Conservation (phyloP, 2,329 filamentous ascomycete species). For the Apiospora saccharicola region DNA sequence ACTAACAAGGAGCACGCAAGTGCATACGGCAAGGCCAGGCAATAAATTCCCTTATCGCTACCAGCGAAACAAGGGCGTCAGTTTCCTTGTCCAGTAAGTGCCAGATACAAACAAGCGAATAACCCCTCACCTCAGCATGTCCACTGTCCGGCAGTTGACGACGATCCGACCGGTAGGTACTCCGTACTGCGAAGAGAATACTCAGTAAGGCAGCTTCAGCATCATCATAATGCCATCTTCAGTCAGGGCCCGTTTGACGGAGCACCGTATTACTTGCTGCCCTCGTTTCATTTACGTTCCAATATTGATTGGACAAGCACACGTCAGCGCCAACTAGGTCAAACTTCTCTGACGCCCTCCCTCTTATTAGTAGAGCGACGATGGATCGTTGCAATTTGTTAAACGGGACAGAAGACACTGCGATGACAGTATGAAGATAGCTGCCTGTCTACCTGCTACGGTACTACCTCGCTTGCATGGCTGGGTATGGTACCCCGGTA, state of each 20-base stretch:
- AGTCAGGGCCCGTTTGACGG: background rate
- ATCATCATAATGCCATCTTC: background rate
- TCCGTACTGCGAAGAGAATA: background rate
- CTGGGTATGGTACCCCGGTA: slow-evolving; percentile 9
- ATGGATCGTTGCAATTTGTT: slow-evolving; percentile 12
- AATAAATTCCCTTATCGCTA: slow-evolving; percentile 24
- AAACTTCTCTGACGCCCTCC: background rate
- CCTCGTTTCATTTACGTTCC: background rate
- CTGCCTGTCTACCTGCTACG: background rate
- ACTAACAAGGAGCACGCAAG: background rate
- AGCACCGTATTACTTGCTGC: background rate
- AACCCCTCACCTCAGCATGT: slow-evolving; percentile 14
- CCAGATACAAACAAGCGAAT: background rate
- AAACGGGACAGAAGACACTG: background rate
- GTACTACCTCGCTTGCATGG: slow-evolving; percentile 12
- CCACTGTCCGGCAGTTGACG: slow-evolving; percentile 24
- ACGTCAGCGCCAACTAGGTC: background rate
- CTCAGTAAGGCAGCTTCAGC: background rate
- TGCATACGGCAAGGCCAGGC: background rate
- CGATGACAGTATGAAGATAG: background rate
- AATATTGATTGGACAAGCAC: background rate
- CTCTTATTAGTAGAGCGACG: background rate
- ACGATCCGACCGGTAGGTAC: slow-evolving; percentile 10
- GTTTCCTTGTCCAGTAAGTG: slow-evolving; percentile 8
- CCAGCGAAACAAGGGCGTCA: slow-evolving; percentile 6